These are phyloP conservation scores for Beauveria brongniartii DNA, from an alignment of 2,329 filamentous ascomycete species.

Conservation along the genomic window DNA sequence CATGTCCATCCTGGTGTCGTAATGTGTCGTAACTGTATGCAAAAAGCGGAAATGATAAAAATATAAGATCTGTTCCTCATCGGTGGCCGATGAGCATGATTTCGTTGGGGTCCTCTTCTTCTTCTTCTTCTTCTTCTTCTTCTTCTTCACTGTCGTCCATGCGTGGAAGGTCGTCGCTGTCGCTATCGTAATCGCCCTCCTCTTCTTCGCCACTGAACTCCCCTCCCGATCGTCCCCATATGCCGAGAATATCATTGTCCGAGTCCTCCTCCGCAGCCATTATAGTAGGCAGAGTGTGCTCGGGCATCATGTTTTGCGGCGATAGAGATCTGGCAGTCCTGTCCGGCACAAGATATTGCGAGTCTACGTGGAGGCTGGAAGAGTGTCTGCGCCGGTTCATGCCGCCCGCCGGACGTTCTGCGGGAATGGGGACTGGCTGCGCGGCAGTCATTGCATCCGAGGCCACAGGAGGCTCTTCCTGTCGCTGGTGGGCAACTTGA, in stretches of 20 bases:
- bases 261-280: slow-evolving; percentile 35
- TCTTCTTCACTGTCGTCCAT: slow-evolving; percentile 38
- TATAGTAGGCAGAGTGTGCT: slow-evolving; percentile 19
- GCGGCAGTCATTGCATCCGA: neutral
- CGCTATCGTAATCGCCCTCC: slow-evolving; percentile 37
- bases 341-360: slow-evolving; percentile 27
- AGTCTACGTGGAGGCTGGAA: slow-evolving; percentile 27
- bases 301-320: slow-evolving; percentile 24
- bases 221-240: slow-evolving; percentile 43
- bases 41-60: neutral
- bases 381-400: slow-evolving; percentile 31
- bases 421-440: slow-evolving; percentile 18
- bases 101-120: slow-evolving; percentile 30
- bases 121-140: slow-evolving; percentile 24
- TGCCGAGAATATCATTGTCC: slow-evolving; percentile 48
- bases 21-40: neutral
- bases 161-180: slow-evolving; percentile 32
- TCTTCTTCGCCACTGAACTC: slow-evolving; percentile 39
- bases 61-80: neutral
- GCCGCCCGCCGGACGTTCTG: neutral
- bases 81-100: slow-evolving; percentile 42
- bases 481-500: slow-evolving; percentile 20
- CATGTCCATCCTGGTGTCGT: neutral
- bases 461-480: slow-evolving; percentile 8
- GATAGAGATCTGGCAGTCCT: slow-evolving; percentile 39